Evolutionary conservation across 1,139 yeast genomes (phyloP).

Genomic region (Pneumocystis murina): DNA sequence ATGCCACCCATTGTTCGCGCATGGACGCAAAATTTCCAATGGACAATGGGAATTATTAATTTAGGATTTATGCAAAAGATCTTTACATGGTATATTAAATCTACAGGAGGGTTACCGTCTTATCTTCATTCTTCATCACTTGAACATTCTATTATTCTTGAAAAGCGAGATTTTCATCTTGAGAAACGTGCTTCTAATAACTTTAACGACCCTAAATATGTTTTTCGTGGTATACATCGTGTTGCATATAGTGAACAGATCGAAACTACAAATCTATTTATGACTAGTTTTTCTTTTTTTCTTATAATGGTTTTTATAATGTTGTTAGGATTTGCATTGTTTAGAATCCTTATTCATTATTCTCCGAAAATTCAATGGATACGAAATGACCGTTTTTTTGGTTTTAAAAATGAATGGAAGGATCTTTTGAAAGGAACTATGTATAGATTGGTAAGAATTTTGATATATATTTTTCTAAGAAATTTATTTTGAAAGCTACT

Average conservation of each 20-base stretch:
- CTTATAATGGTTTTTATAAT: slow-evolving; percentile 60
- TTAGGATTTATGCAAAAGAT: slow-evolving; percentile 71
- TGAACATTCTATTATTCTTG: slow-evolving; percentile 7
- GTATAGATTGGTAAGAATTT: slow-evolving; percentile 48
- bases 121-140: slow-evolving; percentile 24
- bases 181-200: slow-evolving; percentile 24
- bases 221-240: slow-evolving; percentile 81
- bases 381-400: slow-evolving; percentile 37
- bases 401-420: slow-evolving; percentile 70
- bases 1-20: slow-evolving; percentile 97
- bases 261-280: slow-evolving; percentile 70
- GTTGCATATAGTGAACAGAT: slow-evolving; percentile 73
- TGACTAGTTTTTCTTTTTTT: slow-evolving; percentile 77
- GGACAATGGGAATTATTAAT: slow-evolving; percentile 86
- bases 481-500: slow-evolving; percentile 6
- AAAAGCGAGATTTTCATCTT: slow-evolving; percentile 3
- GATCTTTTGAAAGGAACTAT: slow-evolving; percentile 73
- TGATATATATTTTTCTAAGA: slow-evolving; percentile 16
- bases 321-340: slow-evolving; percentile 53
- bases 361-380: slow-evolving; percentile 45
- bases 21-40: slow-evolving; percentile 93
- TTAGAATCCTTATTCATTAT: slow-evolving; percentile 44
- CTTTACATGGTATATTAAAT: slow-evolving; percentile 85
- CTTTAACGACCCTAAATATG: slow-evolving; percentile 82
- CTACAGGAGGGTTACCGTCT: slow-evolving; percentile 84